phyloP scores from a whole-genome alignment of 805 yeast genomes.

The Lipomyces spencermartinsiae region DNA sequence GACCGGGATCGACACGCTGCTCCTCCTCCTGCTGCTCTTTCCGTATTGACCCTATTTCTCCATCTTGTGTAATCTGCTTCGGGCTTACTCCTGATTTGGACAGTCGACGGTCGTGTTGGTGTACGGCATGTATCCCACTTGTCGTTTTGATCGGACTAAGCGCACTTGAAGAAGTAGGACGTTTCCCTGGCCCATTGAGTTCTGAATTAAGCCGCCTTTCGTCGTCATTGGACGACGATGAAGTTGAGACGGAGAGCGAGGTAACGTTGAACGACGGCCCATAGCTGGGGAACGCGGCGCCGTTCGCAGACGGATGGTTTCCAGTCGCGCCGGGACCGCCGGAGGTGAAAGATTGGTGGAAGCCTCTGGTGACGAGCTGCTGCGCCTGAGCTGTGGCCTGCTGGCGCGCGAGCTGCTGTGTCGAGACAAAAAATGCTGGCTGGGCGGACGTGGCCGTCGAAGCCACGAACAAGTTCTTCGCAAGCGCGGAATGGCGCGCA shows the following conservation, averaged over 20 bases:
- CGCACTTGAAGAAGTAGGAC: neutral
- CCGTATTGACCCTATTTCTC: conserved; percentile 1
- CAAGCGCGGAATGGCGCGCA: conserved; percentile 49
- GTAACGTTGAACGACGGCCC: conserved; percentile 24
- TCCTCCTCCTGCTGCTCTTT: conserved; percentile 5
- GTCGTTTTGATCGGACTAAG: neutral
- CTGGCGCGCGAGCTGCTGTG: conserved; percentile 51
- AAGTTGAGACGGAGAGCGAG: conserved; percentile 25
- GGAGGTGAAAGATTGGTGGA: conserved; percentile 29
- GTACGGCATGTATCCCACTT: neutral
- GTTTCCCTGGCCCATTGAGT: neutral
- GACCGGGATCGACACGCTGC: conserved; percentile 20
- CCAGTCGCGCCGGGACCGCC: conserved; percentile 18
- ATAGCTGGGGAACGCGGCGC: conserved; percentile 34
- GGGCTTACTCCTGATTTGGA: neutral
- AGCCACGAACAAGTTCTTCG: conserved; percentile 48
- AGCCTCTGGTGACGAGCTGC: conserved; percentile 33
- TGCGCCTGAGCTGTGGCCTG: conserved; percentile 44
- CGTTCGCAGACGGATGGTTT: conserved; percentile 31
- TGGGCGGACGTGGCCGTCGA: conserved; percentile 43
- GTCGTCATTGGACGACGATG: conserved; percentile 35
- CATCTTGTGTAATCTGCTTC: conserved; percentile 15
- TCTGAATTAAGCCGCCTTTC: conserved; percentile 20
- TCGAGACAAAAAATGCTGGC: conserved; percentile 51
- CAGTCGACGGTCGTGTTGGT: conserved; percentile 6